Evolutionary conservation across 306 rosid genomes (phyloP).

Genomic region (Cucumis cinereus): DNA sequence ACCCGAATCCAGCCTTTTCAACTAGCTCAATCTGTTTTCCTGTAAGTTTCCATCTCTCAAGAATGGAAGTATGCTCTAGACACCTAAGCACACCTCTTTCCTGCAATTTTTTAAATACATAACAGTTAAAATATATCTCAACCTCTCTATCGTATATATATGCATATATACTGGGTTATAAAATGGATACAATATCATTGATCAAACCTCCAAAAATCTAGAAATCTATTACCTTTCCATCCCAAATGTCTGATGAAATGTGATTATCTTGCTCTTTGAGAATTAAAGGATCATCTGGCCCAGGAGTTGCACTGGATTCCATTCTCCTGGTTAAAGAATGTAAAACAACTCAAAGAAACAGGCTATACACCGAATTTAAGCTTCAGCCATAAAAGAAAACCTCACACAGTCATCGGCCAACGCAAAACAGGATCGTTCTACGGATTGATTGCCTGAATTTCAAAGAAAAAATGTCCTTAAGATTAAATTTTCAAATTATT

Average conservation of each 20-base stretch:
- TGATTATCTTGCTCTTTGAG: constrained; percentile 91
- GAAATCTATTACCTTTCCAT: constrained; percentile 49
- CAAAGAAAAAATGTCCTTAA: not conserved
- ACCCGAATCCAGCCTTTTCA: constrained; percentile 75
- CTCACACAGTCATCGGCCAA: not conserved
- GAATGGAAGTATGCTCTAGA: constrained; percentile 89
- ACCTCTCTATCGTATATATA: not conserved
- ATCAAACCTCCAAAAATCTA: not conserved
- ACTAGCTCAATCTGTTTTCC: constrained; percentile 60
- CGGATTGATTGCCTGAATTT: not conserved
- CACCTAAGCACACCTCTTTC: constrained; percentile 94
- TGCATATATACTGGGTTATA: not conserved
- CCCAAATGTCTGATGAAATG: constrained; percentile 91
- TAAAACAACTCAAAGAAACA: not conserved
- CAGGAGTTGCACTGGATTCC: constrained; percentile 58
- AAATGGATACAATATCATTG: not conserved
- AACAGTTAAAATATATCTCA: not conserved
- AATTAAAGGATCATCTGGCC: constrained; percentile 57
- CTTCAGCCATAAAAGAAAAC: not conserved
- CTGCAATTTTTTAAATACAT: constrained; percentile 17
- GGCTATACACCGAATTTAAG: not conserved
- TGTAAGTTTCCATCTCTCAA: constrained; percentile 85
- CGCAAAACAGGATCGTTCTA: not conserved
- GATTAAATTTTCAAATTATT: not conserved
- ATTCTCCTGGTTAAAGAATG: constrained; percentile 17